A percentile compares a stretch with the other conserved stretches of the same genome.
Evolutionary conservation across 805 yeast genomes (phyloP).

Genomic region (Komagataella phaffii): DNA sequence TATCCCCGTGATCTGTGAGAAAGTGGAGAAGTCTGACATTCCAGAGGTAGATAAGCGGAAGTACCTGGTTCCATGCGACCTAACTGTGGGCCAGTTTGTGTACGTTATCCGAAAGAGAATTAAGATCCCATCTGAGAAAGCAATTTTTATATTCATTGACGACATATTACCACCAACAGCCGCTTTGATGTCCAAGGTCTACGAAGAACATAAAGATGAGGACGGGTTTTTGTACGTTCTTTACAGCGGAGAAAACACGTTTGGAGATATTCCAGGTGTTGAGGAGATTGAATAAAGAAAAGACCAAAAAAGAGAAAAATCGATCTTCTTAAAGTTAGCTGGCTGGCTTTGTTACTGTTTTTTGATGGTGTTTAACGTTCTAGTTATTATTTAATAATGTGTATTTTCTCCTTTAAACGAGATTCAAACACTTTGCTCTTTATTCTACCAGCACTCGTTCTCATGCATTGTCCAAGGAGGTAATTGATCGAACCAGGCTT

Average conservation of each 20-base stretch:
- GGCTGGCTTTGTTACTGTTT: slow-evolving; percentile 1
- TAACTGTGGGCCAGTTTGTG: slow-evolving; percentile 96
- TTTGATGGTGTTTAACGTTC: slow-evolving; percentile 2
- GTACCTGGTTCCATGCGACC: slow-evolving; percentile 90
- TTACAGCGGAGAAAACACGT: slow-evolving; percentile 95
- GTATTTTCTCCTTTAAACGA: slow-evolving; percentile 8
- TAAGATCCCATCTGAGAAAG: slow-evolving; percentile 92
- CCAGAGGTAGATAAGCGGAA: slow-evolving; percentile 96
- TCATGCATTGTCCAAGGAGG: slow-evolving; percentile 79
- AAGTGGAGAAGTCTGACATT: slow-evolving; percentile 91
- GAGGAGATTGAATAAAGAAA: slow-evolving; percentile 9
- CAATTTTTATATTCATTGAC: slow-evolving; percentile 92
- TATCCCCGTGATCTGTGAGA: slow-evolving; percentile 94
- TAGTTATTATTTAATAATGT: not conserved
- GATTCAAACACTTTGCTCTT: slow-evolving; percentile 13
- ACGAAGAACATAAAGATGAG: slow-evolving; percentile 94
- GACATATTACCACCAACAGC: slow-evolving; percentile 98
- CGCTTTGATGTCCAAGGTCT: slow-evolving; percentile 87
- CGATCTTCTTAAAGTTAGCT: slow-evolving; percentile 1
- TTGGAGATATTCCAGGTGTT: slow-evolving; percentile 40
- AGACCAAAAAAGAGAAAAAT: not conserved
- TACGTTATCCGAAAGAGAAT: slow-evolving; percentile 95
- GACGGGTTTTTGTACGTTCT: slow-evolving; percentile 95
- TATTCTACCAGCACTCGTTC: slow-evolving; percentile 53
- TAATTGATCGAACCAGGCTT: slow-evolving; percentile 55